A percentile compares a stretch with the other conserved stretches of the same genome.
Conservation (phyloP, 495 filamentous ascomycete genomes). For the Xylaria longipes region DNA sequence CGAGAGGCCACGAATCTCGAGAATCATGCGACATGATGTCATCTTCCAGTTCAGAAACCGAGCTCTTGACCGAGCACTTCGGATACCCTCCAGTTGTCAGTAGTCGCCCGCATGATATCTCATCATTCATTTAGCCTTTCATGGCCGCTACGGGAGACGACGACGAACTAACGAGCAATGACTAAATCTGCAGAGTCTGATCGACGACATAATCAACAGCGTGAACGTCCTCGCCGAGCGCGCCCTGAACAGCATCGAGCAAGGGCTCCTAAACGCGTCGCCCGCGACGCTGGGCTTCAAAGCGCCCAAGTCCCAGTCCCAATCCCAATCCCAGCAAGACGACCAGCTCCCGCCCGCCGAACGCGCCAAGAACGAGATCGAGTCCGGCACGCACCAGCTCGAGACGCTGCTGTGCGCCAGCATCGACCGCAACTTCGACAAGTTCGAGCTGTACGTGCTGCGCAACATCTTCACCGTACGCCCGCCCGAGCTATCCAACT, state of each 20-base stretch:
- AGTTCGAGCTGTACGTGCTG: slow-evolving; percentile 91
- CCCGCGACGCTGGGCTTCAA: slow-evolving; percentile 80
- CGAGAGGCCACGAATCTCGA: slow-evolving; percentile 1
- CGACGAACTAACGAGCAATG: no score
- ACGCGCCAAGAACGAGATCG: slow-evolving; percentile 75
- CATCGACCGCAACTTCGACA: slow-evolving; percentile 97
- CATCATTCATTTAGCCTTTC: no score
- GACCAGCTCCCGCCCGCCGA: slow-evolving; percentile 57
- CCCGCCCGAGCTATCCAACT: slow-evolving; percentile 71
- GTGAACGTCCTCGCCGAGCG: slow-evolving; percentile 89
- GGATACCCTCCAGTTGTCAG: slow-evolving; percentile 90
- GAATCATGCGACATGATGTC: slow-evolving; percentile 51
- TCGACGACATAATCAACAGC: slow-evolving; percentile 97
- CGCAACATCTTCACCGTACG: slow-evolving; percentile 82
- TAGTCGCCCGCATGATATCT: slow-evolving; percentile 29
- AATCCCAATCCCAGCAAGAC: neutral
- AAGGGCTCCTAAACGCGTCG: slow-evolving; percentile 72
- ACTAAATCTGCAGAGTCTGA: slow-evolving; percentile 87
- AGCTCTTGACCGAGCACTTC: slow-evolving; percentile 94
- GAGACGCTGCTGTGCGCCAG: slow-evolving; percentile 92
- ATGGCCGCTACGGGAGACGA: no score
- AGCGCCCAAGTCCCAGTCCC: slow-evolving; percentile 36
- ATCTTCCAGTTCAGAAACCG: slow-evolving; percentile 59
- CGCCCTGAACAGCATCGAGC: slow-evolving; percentile 83
- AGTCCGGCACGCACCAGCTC: slow-evolving; percentile 87